These are phyloP conservation scores for Chalaropsis thielavioides DNA, from an alignment of 2,329 filamentous ascomycete species.

Conservation along the genomic window DNA sequence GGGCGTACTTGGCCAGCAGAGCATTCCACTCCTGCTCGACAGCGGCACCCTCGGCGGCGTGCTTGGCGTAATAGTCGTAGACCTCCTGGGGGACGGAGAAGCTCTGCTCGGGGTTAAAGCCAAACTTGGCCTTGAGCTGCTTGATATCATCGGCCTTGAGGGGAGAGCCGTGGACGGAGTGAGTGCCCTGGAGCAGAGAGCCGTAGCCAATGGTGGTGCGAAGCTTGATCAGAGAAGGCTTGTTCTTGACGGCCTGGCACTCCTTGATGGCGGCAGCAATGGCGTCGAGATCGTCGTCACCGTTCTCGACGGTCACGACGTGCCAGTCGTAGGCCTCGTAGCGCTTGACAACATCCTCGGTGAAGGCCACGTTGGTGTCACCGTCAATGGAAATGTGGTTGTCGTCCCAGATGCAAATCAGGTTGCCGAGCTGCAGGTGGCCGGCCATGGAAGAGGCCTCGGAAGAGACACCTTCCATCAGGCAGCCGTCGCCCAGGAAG, in stretches of 20 bases:
- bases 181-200: conserved; percentile 82
- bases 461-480: conserved; percentile 93
- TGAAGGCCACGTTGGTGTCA: conserved; percentile 91
- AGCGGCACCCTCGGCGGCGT: conserved; percentile 71
- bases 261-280: conserved; percentile 82
- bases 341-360: conserved; percentile 86
- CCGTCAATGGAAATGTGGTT: conserved; percentile 95
- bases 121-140: conserved; percentile 87
- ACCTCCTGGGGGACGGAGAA: conserved; percentile 92
- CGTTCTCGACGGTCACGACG: conserved; percentile 66
- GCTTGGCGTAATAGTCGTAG: conserved; percentile 80
- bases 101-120: conserved; percentile 85
- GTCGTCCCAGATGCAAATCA: conserved; percentile 95
- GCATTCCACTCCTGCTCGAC: conserved; percentile 91
- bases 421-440: conserved; percentile 93
- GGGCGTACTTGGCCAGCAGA: conserved; percentile 72
- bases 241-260: conserved; percentile 79
- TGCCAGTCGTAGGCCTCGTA: conserved; percentile 99
- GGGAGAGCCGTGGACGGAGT: conserved; percentile 89
- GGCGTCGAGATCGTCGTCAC: conserved; percentile 71
- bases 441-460: conserved; percentile 88
- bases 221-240: conserved; percentile 93
- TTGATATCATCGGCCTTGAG: conserved; percentile 90
- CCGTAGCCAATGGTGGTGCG: conserved; percentile 96
- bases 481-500: conserved; percentile 96